These are phyloP conservation scores for Ricinus communis DNA, from an alignment of 345 rosid genomes.

Conservation along the genomic window DNA sequence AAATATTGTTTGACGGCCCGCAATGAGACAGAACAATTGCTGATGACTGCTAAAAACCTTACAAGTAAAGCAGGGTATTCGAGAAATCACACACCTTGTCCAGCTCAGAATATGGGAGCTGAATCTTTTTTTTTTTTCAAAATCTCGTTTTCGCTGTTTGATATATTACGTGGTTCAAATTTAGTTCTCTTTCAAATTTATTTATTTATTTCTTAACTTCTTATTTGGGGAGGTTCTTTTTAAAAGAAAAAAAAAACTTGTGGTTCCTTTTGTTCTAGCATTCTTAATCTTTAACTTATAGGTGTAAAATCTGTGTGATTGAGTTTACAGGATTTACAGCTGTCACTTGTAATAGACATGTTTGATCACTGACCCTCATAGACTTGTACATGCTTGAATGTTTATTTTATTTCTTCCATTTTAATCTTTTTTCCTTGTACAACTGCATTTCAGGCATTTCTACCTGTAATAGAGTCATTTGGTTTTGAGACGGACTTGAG, in stretches of 20 bases:
- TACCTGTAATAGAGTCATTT: conserved; percentile 85
- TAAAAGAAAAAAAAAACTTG: background rate
- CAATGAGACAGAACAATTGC: background rate
- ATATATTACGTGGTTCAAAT: background rate
- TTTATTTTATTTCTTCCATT: background rate
- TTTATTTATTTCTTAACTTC: too few relatives aligned
- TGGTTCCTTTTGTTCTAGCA: background rate
- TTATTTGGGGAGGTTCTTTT: background rate
- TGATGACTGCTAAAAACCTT: background rate
- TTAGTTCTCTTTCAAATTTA: background rate
- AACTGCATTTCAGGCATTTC: conserved; percentile 60
- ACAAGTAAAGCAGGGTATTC: background rate
- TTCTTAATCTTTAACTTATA: background rate
- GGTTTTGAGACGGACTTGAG: conserved; percentile 92
- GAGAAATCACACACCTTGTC: background rate
- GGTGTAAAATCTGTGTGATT: background rate
- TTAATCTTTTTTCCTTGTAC: background rate
- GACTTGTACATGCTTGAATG: background rate
- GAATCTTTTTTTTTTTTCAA: background rate
- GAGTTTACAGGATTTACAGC: background rate
- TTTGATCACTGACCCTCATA: background rate
- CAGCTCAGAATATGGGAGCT: background rate
- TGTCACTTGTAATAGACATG: background rate
- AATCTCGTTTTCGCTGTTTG: background rate
- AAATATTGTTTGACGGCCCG: background rate